Evolutionary conservation across 495 filamentous ascomycete species (phyloP).

Genomic region (Umbilicaria muhlenbergii): DNA sequence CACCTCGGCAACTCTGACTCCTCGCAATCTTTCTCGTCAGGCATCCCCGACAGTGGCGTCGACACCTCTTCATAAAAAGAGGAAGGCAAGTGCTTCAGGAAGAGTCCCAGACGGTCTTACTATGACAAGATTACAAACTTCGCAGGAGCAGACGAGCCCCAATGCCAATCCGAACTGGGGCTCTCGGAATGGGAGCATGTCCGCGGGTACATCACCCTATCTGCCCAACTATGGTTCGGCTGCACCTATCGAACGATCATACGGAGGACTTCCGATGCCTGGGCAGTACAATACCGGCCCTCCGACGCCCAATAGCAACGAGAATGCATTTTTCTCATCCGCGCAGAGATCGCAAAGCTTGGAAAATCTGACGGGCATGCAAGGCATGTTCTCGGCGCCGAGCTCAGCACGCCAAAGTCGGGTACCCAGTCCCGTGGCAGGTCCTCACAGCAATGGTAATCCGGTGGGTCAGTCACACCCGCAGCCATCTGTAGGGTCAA

Average conservation of each 20-base stretch:
- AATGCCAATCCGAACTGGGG: no score
- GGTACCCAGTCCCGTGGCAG: conserved; percentile 30
- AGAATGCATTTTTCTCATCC: conserved; percentile 35
- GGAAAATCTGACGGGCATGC: conserved; percentile 36
- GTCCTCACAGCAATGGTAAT: conserved; percentile 19
- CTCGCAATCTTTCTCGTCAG: conserved; percentile 53
- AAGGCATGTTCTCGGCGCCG: conserved; percentile 49
- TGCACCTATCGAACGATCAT: conserved; percentile 29
- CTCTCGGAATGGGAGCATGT: conserved; percentile 1
- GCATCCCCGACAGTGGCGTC: conserved; percentile 48
- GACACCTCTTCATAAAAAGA: conserved; percentile 50
- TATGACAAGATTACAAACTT: conserved; percentile 62
- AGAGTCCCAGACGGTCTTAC: conserved; percentile 56
- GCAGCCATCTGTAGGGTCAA: conserved; percentile 19
- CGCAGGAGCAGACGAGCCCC: conserved; percentile 14
- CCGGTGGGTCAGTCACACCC: conserved; percentile 4
- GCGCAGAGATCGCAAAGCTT: conserved; percentile 34
- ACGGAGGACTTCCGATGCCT: conserved; percentile 25
- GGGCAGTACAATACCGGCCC: conserved; percentile 40
- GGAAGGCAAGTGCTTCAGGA: conserved; percentile 51
- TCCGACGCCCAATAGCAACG: conserved; percentile 45
- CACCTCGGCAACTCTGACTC: conserved; percentile 34
- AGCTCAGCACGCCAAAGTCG: conserved; percentile 43
- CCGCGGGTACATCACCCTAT: conserved; percentile 22
- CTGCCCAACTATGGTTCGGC: conserved; percentile 23